These are phyloP conservation scores for Lagenidium sp. DNA, from an alignment of 352 stramenopile genomes.

Conservation along the genomic window DNA sequence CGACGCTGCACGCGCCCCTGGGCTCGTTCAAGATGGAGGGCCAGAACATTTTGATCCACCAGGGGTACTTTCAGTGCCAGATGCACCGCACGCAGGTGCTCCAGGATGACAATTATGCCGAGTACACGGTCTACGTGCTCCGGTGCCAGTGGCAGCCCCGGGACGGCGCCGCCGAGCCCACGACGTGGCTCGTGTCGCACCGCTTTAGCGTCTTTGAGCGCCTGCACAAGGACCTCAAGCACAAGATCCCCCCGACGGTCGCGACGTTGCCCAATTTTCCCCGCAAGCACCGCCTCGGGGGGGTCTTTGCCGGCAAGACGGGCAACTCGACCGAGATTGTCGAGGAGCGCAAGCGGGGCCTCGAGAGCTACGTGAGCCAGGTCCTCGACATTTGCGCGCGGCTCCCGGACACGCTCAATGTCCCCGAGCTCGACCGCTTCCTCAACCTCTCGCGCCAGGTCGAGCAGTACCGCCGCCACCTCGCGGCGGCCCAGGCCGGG, in stretches of 20 bases:
- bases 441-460: slow-evolving; percentile 82
- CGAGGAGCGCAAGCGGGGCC: slow-evolving; percentile 69
- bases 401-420: slow-evolving; percentile 68
- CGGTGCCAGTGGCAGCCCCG: slow-evolving; percentile 77
- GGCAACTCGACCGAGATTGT: slow-evolving; percentile 83
- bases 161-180: slow-evolving; percentile 33
- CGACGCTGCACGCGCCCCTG: slow-evolving; percentile 56
- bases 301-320: slow-evolving; percentile 78
- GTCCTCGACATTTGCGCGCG: slow-evolving; percentile 77
- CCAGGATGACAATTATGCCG: slow-evolving; percentile 84
- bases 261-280: slow-evolving; percentile 59
- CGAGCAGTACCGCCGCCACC: slow-evolving; percentile 73
- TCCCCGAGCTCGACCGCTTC: slow-evolving; percentile 82
- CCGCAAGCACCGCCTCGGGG: slow-evolving; percentile 77
- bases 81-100: slow-evolving; percentile 82
- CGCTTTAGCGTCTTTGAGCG: slow-evolving; percentile 65
- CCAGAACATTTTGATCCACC: slow-evolving; percentile 74
- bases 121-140: slow-evolving; percentile 87
- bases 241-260: slow-evolving; percentile 62
- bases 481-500: slow-evolving; percentile 22
- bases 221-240: slow-evolving; percentile 65
- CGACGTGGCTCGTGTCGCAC: slow-evolving; percentile 62
- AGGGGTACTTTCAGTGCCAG: slow-evolving; percentile 76
- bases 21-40: slow-evolving; percentile 74
- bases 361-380: slow-evolving; percentile 78